Evolutionary conservation across 1,284 basidiomycete genomes (phyloP).

Genomic region (Fistulina hepatica): DNA sequence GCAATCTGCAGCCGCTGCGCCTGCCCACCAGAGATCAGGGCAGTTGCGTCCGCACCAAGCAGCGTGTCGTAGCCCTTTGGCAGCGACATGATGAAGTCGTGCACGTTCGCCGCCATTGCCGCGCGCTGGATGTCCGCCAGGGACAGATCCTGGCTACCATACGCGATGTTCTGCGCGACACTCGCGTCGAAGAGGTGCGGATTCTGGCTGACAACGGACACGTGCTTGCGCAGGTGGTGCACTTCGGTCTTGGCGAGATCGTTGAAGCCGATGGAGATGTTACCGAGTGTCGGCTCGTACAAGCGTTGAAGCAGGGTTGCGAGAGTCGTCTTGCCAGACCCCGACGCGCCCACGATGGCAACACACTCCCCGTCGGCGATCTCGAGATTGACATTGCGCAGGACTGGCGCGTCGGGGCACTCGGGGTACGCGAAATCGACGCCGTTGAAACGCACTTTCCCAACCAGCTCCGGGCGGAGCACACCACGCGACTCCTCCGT

Average conservation of each 20-base stretch:
- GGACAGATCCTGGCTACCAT: constrained; percentile 51
- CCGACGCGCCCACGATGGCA: constrained; percentile 58
- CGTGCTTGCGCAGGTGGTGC: constrained; percentile 57
- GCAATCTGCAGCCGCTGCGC: constrained; percentile 63
- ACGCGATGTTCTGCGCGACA: constrained; percentile 55
- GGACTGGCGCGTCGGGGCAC: constrained; percentile 53
- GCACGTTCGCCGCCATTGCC: constrained; percentile 42
- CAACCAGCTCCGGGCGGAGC: constrained; percentile 27
- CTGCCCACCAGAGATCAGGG: constrained; percentile 62
- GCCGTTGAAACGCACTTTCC: constrained; percentile 47
- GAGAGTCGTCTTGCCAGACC: constrained; percentile 53
- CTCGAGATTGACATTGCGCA: constrained; percentile 40
- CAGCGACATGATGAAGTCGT: constrained; percentile 56
- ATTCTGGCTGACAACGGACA: constrained; percentile 59
- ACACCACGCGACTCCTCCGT: constrained; percentile 48
- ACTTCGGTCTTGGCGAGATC: constrained; percentile 53
- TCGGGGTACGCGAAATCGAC: constrained; percentile 69
- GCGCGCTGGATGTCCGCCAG: constrained; percentile 27
- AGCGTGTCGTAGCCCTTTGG: constrained; percentile 61
- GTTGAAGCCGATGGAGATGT: constrained; percentile 46
- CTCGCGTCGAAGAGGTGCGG: constrained; percentile 59
- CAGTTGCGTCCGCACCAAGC: constrained; percentile 64
- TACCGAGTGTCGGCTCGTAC: constrained; percentile 56
- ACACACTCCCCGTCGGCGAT: constrained; percentile 45
- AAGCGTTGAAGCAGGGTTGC: constrained; percentile 51